Conservation (phyloP, 176 grass and related monocot species). For the Cenchrus purpureus region DNA sequence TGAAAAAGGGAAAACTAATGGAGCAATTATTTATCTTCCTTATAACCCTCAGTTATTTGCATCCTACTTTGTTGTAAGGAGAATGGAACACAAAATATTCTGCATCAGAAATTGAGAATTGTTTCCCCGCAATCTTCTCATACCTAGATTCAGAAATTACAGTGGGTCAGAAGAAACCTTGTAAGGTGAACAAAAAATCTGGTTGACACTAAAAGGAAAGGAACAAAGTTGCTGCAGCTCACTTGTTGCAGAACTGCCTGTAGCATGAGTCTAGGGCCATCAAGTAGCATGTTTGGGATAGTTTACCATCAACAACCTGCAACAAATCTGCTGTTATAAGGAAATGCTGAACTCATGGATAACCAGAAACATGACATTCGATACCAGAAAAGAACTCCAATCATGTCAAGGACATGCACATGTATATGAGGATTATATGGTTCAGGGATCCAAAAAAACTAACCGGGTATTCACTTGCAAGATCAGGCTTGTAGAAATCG, state of each 20-base stretch:
- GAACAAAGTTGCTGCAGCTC: conserved; percentile 12
- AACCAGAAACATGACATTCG: neutral
- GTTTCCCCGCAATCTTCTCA: conserved; percentile 77
- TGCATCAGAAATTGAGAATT: conserved; percentile 83
- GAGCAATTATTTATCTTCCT: conserved; percentile 14
- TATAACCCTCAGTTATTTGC: neutral
- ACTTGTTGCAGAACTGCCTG: conserved; percentile 67
- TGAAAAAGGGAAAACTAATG: neutral
- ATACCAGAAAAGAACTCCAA: neutral
- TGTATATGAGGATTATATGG: too few species aligned
- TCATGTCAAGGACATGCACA: neutral
- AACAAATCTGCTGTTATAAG: conserved; percentile 2
- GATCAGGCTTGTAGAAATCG: conserved; percentile 88
- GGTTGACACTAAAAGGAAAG: neutral
- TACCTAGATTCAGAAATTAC: conserved; percentile 47
- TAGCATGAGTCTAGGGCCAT: conserved; percentile 86
- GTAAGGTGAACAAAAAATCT: neutral
- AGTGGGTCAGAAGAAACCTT: neutral
- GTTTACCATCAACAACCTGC: conserved; percentile 89
- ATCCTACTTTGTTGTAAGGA: conserved; percentile 92
- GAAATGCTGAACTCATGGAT: neutral
- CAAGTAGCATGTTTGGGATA: conserved; percentile 89
- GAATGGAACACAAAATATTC: conserved; percentile 97
- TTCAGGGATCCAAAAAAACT: conserved; percentile 23
- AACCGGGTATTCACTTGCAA: conserved; percentile 95